Evolutionary conservation across 768 basidiomycete genomes (phyloP).

Genomic region (Boletus reticuloceps): DNA sequence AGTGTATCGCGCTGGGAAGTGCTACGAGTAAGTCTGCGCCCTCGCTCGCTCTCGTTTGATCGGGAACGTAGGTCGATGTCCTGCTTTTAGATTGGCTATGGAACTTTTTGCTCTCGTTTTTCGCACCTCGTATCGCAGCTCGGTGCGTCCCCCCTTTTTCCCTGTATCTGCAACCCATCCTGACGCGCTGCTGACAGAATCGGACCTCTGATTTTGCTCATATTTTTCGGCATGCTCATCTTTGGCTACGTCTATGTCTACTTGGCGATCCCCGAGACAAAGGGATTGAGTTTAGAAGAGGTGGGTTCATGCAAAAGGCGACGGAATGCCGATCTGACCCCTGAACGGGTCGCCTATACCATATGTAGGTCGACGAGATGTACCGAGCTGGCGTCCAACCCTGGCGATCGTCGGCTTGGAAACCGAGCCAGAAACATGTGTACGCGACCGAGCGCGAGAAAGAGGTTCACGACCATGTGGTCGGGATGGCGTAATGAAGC

Average conservation of each 20-base stretch:
- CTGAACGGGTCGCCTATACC: too few relatives aligned
- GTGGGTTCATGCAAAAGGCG: constrained; percentile 24
- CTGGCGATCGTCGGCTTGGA: constrained; percentile 62
- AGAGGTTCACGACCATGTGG: background rate
- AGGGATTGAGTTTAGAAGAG: constrained; percentile 72
- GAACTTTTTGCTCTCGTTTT: constrained; percentile 75
- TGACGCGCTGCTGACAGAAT: constrained; percentile 37
- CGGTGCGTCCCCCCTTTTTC: constrained; percentile 31
- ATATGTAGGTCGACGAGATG: constrained; percentile 61
- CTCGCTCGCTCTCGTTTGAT: too few relatives aligned
- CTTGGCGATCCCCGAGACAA: constrained; percentile 78
- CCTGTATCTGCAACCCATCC: background rate
- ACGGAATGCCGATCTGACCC: too few relatives aligned
- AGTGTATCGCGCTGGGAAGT: constrained; percentile 71
- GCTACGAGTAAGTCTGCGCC: constrained; percentile 38
- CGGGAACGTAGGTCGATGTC: too few relatives aligned
- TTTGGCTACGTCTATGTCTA: constrained; percentile 77
- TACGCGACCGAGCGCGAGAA: background rate
- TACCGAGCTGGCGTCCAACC: constrained; percentile 63
- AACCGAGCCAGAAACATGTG: constrained; percentile 40
- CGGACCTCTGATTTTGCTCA: constrained; percentile 71
- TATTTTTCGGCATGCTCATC: constrained; percentile 73
- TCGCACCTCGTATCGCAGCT: constrained; percentile 62
- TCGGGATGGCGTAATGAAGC: background rate
- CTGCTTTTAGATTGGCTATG: constrained; percentile 52